phyloP scores from a whole-genome alignment of 257 asterid species.

The Handroanthus guayacan region DNA sequence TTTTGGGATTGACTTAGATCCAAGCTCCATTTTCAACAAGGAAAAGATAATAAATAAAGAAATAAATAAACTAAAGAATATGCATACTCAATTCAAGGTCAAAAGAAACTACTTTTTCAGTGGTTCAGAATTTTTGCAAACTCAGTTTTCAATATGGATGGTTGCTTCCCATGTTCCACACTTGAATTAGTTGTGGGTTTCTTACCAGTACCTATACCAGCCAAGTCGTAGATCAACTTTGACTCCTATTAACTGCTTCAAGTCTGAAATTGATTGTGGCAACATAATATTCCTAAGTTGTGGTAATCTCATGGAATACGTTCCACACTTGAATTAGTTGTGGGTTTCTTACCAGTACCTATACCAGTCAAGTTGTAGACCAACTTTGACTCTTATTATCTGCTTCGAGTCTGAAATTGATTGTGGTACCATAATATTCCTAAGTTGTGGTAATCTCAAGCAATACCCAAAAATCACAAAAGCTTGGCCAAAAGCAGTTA shows the following conservation, averaged over 20 bases:
- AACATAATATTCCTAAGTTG: not conserved
- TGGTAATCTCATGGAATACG: not conserved
- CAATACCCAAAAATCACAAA: not conserved
- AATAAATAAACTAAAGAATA: not conserved
- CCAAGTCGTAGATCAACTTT: not conserved
- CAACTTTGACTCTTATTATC: not conserved
- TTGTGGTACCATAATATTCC: not conserved
- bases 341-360: not conserved
- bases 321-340: too few species aligned
- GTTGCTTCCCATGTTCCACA: not conserved
- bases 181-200: not conserved
- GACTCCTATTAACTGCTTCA: not conserved
- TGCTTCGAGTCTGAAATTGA: not conserved
- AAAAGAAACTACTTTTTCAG: not conserved
- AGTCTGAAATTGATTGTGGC: not conserved
- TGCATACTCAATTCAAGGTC: not conserved
- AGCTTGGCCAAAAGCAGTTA: constrained; percentile 11
- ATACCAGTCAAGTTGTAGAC: constrained; percentile 1
- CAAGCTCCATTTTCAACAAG: too few species aligned
- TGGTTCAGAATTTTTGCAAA: not conserved
- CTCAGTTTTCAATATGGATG: not conserved
- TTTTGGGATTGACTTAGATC: too few species aligned
- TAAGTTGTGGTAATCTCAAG: not conserved
- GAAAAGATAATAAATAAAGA: too few species aligned
- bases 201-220: not conserved